These are phyloP conservation scores for Amaranthus cruentus DNA, from an alignment of 148 eudicot species.

Conservation along the genomic window DNA sequence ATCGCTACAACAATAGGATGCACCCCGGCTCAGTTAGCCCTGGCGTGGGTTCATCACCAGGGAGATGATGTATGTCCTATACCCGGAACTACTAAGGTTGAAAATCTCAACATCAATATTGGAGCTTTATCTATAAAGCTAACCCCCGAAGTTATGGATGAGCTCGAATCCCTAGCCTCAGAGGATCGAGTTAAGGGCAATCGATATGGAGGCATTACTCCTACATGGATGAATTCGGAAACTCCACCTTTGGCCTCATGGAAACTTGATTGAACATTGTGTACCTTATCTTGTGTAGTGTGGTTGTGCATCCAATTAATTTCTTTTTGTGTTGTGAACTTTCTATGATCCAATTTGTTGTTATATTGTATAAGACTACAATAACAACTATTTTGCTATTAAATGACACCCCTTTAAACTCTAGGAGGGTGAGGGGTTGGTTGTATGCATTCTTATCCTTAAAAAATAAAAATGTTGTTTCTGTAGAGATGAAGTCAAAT, in stretches of 20 bases:
- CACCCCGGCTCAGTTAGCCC: conserved; percentile 42
- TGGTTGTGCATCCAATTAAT: too few relatives aligned
- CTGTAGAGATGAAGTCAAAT: too few relatives aligned
- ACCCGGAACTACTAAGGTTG: conserved; percentile 43
- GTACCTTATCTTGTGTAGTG: neutral
- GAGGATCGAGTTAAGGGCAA: conserved; percentile 34
- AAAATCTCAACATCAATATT: conserved; percentile 36
- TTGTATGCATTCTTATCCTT: too few relatives aligned
- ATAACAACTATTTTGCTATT: too few relatives aligned
- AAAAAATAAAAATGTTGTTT: too few relatives aligned
- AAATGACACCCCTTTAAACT: too few relatives aligned
- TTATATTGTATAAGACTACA: too few relatives aligned
- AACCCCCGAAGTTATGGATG: conserved; percentile 36
- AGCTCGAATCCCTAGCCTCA: conserved; percentile 33
- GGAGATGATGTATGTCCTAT: too few relatives aligned
- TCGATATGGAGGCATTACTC: conserved; percentile 12
- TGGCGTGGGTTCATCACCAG: conserved; percentile 48
- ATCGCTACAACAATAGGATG: conserved; percentile 36
- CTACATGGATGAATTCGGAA: conserved; percentile 30
- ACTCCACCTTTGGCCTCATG: conserved; percentile 40
- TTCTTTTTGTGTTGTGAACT: neutral
- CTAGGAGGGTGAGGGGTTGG: too few relatives aligned
- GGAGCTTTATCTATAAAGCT: conserved; percentile 40
- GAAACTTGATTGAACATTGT: conserved; percentile 23
- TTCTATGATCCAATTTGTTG: too few relatives aligned